Evolutionary conservation across 2,329 filamentous ascomycete species (phyloP), one percentile per base, ranked within the genome.

Genomic region (Xylariaceae sp.): DNA sequence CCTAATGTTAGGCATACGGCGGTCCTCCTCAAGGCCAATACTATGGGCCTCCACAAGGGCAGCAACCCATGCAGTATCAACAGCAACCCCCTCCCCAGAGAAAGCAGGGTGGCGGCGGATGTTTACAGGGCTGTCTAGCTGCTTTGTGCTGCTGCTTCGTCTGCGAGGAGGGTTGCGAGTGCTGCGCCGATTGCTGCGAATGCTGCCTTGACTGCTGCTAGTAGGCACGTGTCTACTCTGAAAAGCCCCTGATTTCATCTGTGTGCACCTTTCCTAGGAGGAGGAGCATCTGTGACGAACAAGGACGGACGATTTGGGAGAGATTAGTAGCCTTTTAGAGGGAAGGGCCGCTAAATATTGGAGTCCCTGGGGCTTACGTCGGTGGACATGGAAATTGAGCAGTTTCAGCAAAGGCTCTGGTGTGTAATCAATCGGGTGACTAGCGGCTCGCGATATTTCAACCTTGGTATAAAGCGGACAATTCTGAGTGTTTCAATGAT

Each of bases 111-210:
- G 69, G 71, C 26, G 72, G 65, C 26, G 74, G 73, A 49, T 79
- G 77, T 58, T 67, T 79, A 36, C 69, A 73, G 55, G 74, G 71
- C 49, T 80, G 77, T 66, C 66, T 81, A 9, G 78, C 77, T 23
- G 70, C 73, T 11, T 60, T 79, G 32, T 80, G 78, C 65, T 80
- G 77, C 64, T 81, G 79, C 67, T 81, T 77, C 62, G 72, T 78
- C 49, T 76, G 74, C 58, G 78, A 79, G 61, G 75, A 80, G 60
- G 73, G 75, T 46, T 79, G 78, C 66, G 78, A 81, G 61, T 76
- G 75, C 61, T 79, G 77, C 58, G 69, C 71, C 42, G 76, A 79
- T 32, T 79, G 77, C 67, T 74, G 69, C 63, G 72, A 75, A 53
- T 72, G 73, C 60, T 77, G 74, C 61, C 68, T 64, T 48, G 70